A percentile compares a stretch with the other conserved stretches of the same genome.
These are phyloP conservation scores for Lipomyces japonicus DNA, from an alignment of 805 yeast genomes.

Conservation along the genomic window DNA sequence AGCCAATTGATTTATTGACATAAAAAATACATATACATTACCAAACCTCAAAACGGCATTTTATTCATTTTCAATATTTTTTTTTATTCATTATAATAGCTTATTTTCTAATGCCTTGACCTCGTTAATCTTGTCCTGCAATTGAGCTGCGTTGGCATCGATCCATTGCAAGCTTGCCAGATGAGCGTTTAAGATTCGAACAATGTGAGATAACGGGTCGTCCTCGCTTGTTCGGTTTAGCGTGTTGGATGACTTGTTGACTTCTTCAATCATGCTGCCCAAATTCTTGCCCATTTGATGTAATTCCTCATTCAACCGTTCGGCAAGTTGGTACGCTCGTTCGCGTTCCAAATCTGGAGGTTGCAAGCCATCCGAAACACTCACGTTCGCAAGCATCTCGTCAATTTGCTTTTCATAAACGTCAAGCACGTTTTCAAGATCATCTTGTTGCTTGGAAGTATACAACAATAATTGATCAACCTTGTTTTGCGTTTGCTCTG, in stretches of 20 bases:
- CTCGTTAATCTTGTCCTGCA: slow-evolving; percentile 61
- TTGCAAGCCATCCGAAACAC: slow-evolving; percentile 39
- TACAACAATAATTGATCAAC: slow-evolving; percentile 84
- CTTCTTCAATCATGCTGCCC: slow-evolving; percentile 70
- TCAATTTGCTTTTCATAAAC: slow-evolving; percentile 77
- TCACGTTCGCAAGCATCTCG: slow-evolving; percentile 29
- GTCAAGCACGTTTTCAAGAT: slow-evolving; percentile 73
- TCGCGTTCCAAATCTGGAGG: slow-evolving; percentile 76
- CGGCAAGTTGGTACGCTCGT: slow-evolving; percentile 84
- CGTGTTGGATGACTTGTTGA: slow-evolving; percentile 51
- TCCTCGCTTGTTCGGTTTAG: slow-evolving; percentile 44
- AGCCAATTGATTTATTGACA: not conserved
- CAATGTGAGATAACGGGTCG: slow-evolving; percentile 50
- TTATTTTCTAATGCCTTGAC: slow-evolving; percentile 31
- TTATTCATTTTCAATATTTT: not conserved
- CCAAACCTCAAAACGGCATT: not conserved
- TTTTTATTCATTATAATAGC: not conserved
- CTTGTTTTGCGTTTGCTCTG: slow-evolving; percentile 78
- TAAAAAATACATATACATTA: not conserved
- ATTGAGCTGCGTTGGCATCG: slow-evolving; percentile 63
- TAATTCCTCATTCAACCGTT: slow-evolving; percentile 73
- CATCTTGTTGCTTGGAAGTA: slow-evolving; percentile 89
- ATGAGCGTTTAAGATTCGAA: slow-evolving; percentile 80
- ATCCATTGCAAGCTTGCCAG: slow-evolving; percentile 85
- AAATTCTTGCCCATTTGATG: slow-evolving; percentile 74